A percentile compares a stretch with the other conserved stretches of the same genome.
phyloP scores from a whole-genome alignment of 805 yeast species.

The Starmerella roubikii region DNA sequence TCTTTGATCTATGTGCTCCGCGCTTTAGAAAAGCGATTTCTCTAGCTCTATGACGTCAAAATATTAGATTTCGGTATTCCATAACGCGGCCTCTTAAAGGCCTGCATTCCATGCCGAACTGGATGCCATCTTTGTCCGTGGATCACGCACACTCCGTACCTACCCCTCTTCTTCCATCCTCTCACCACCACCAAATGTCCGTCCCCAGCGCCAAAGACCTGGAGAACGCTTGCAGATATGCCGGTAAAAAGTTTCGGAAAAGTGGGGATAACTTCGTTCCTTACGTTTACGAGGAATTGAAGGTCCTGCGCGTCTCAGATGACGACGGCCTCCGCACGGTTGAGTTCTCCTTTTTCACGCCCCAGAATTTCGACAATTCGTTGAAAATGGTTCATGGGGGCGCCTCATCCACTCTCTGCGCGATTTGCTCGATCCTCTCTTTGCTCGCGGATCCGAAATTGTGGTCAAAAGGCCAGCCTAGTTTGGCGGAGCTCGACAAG shows the following conservation, averaged over 20 bases:
- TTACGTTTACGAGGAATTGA: slow-evolving; percentile 10
- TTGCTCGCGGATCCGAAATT: slow-evolving; percentile 19
- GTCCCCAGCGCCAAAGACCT: slow-evolving; percentile 1
- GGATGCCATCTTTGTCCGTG: no score
- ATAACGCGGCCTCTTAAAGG: no score
- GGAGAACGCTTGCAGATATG: slow-evolving; percentile 7
- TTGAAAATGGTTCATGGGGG: slow-evolving; percentile 26
- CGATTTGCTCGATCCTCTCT: slow-evolving; percentile 20
- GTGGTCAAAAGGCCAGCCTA: slow-evolving; percentile 16
- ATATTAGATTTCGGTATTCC: no score
- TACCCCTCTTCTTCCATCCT: no score
- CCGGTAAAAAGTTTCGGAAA: slow-evolving; percentile 3
- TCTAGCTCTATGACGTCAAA: no score
- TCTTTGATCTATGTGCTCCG: no score
- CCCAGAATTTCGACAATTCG: slow-evolving; percentile 16
- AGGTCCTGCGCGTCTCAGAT: slow-evolving; percentile 7
- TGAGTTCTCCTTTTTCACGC: slow-evolving; percentile 18
- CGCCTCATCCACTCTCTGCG: slow-evolving; percentile 23
- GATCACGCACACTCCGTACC: no score
- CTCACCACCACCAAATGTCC: neutral
- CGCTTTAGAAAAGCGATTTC: no score
- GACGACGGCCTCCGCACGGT: slow-evolving; percentile 16
- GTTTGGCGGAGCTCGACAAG: slow-evolving; percentile 13
- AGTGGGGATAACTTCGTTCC: slow-evolving; percentile 13
- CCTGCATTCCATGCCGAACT: no score